Base-by-base conservation (phyloP, 306 rosid genomes). In the Medicago ruthenica region DNA sequence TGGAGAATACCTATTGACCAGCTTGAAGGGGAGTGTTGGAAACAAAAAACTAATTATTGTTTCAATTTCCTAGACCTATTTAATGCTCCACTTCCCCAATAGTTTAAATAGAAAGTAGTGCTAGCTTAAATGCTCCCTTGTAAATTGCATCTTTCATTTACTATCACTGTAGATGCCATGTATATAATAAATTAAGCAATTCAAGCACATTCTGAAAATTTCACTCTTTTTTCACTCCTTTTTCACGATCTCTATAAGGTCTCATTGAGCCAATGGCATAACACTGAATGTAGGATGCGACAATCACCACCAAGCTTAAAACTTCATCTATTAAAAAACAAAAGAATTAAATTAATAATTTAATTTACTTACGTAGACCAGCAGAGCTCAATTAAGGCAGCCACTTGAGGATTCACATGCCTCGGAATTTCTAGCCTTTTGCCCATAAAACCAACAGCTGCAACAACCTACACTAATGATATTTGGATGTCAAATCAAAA, bases 401-500 rank as follows among this genome's bases (percentile, higher is more conserved):
- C 96, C 85, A 87, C 88, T 60, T 64, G 73, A 74, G 89, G 89
- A 77, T 86, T 87, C 81, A 87, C 85, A 74, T 82, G 86, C n/a
- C 68, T 88, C 1, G 98, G 97, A 70, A 94, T 90, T 78, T 94
- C 95, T 62, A 88, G 92, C 83, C 92, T 92, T 85, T 76, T 88
- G 80, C 58, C 80, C 85, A 87, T 88, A 77, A 94, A 88, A 67
- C 90, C 98, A 79, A 94, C 97, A 57, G 98, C 98, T 67, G 90
- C 95, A 17, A 94, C 91, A 84, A 94, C 98, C 98, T 94, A 72
- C 39, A 77, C 57, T 6, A 66, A 50, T 7, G 51, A 10, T 17
- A 70, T 59, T 64, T 57, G 9, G 62, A 65, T 57, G 66, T 80
- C 74, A 80, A 75, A 66, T 66, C 54, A 62, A 16, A 66, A 36